Percentiles rank a stretch among this genome's conserved stretches.
Conservation (phyloP, 2,329 filamentous ascomycete species). For the Phyllosticta citribraziliensis region DNA sequence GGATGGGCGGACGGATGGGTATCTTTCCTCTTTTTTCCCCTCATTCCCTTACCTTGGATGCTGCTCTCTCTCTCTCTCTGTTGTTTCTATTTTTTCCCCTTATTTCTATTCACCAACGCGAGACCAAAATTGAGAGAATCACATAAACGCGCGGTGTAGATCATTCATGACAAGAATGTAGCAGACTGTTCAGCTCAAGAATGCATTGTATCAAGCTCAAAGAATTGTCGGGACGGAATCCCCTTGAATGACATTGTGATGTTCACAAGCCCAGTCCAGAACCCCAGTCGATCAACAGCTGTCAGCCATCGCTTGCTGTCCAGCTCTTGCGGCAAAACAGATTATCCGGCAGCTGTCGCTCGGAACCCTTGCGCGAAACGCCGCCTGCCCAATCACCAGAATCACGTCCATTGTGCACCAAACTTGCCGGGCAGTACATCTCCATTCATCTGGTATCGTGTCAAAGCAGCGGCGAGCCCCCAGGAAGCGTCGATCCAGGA, state of each 20-base stretch:
- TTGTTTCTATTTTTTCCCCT: conserved; percentile 1
- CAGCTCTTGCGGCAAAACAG: background rate
- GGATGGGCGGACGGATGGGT: background rate
- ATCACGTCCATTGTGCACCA: background rate
- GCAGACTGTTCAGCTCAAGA: background rate
- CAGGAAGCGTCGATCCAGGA: background rate
- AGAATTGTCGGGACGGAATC: background rate
- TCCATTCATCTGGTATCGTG: background rate
- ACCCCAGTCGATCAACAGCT: too few species aligned
- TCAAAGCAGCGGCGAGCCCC: background rate
- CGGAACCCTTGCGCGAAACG: background rate
- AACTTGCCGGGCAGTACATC: background rate
- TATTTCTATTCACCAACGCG: conserved; percentile 1
- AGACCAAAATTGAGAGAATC: conserved; percentile 9
- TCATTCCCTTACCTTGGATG: conserved; percentile 7
- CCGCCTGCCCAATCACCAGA: background rate
- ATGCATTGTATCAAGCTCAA: background rate
- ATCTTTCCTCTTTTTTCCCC: background rate
- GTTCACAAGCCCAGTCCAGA: background rate
- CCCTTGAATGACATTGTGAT: background rate
- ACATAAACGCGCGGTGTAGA: conserved; percentile 7
- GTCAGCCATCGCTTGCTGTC: background rate
- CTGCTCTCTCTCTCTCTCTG: conserved; percentile 1
- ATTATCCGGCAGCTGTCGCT: background rate
- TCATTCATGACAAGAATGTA: conserved; percentile 9